Evolutionary conservation across 164 flowering plant genomes (phyloP).

Genomic region (Macadamia tetraphylla): DNA sequence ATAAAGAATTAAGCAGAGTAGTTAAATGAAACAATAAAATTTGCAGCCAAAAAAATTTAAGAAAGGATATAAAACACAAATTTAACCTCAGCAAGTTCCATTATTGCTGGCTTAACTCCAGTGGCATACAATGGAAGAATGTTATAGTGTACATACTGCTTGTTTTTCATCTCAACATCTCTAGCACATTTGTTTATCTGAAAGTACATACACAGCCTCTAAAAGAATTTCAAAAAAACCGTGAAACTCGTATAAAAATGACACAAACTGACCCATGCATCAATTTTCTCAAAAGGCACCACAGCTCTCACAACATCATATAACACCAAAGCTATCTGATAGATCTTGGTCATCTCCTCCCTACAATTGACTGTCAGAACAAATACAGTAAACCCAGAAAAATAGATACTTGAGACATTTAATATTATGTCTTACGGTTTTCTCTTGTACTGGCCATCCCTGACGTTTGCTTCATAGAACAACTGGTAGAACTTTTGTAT

Average conservation of each 20-base stretch:
- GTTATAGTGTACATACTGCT: constrained; percentile 69
- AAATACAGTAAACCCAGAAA: background rate
- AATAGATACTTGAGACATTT: background rate
- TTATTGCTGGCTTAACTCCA: constrained; percentile 72
- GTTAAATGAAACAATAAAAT: background rate
- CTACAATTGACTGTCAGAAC: constrained; percentile 29
- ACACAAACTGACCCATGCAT: constrained; percentile 48
- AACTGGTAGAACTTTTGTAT: constrained; percentile 62
- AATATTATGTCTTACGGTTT: constrained; percentile 68
- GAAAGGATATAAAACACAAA: constrained; percentile 1
- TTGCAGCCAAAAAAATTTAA: background rate
- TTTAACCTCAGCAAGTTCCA: constrained; percentile 89
- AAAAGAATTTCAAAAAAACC: background rate
- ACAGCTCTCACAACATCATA: constrained; percentile 79
- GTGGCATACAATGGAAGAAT: constrained; percentile 77
- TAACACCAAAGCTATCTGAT: constrained; percentile 78
- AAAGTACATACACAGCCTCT: constrained; percentile 9
- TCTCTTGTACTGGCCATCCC: constrained; percentile 53
- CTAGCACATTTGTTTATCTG: constrained; percentile 64
- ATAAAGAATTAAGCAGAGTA: background rate
- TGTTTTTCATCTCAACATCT: constrained; percentile 66
- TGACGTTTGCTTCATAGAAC: constrained; percentile 60
- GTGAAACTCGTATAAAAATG: background rate
- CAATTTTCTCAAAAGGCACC: constrained; percentile 51
- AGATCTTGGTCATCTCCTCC: constrained; percentile 91